These are phyloP conservation scores for Alternaria sp. DNA, from an alignment of 2,329 filamentous ascomycete species.

Conservation along the genomic window DNA sequence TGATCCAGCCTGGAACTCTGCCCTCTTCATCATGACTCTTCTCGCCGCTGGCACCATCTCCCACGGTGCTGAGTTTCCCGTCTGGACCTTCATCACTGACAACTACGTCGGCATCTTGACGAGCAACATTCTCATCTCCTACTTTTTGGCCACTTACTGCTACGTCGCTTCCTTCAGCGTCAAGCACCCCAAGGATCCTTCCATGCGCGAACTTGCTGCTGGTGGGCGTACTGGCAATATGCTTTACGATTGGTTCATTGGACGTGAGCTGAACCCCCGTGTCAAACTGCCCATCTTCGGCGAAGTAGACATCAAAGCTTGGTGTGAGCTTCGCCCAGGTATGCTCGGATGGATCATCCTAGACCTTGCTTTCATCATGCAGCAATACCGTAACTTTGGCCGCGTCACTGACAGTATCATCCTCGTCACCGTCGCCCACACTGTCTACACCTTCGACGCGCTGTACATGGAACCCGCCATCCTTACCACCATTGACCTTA, in stretches of 20 bases:
- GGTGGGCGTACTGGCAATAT: slow-evolving; percentile 85
- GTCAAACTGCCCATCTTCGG: slow-evolving; percentile 79
- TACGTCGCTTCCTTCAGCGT: slow-evolving; percentile 86
- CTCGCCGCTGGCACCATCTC: slow-evolving; percentile 76
- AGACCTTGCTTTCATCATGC: slow-evolving; percentile 83
- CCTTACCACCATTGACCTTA: slow-evolving; percentile 93
- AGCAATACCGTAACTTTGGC: slow-evolving; percentile 86
- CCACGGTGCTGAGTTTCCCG: slow-evolving; percentile 80
- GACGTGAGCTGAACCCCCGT: slow-evolving; percentile 91
- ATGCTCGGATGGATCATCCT: slow-evolving; percentile 88
- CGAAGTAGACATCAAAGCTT: slow-evolving; percentile 89
- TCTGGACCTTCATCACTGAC: slow-evolving; percentile 93
- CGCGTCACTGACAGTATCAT: slow-evolving; percentile 86
- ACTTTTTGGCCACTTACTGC: slow-evolving; percentile 75
- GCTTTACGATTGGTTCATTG: slow-evolving; percentile 96
- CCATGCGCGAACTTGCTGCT: slow-evolving; percentile 78
- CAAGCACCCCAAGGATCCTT: slow-evolving; percentile 71
- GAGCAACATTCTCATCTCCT: slow-evolving; percentile 80
- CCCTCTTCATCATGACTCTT: slow-evolving; percentile 73
- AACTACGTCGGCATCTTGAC: slow-evolving; percentile 89
- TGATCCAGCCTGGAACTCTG: slow-evolving; percentile 74
- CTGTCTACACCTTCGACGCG: slow-evolving; percentile 83
- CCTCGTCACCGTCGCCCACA: slow-evolving; percentile 78
- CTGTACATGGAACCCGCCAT: slow-evolving; percentile 89
- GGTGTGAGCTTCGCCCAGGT: slow-evolving; percentile 89